phyloP scores from a whole-genome alignment of 371 early-diverging fungal species.

The Mitosporidium daphniae region DNA sequence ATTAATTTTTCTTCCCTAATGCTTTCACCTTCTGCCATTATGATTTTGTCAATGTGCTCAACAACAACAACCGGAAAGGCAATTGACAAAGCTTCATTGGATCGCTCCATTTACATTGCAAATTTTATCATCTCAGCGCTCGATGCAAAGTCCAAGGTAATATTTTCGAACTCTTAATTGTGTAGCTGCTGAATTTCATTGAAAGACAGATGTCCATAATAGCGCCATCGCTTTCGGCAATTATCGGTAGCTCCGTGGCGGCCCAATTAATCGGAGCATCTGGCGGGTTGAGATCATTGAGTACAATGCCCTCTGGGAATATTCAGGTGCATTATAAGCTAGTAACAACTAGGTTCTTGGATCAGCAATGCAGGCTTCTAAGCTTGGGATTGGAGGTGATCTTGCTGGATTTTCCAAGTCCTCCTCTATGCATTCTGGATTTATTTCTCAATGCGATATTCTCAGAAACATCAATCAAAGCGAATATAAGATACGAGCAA shows the following conservation, averaged over 20 bases:
- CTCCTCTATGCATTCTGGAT: constrained; percentile 30
- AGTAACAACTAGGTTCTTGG: constrained; percentile 8
- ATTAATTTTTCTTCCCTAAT: no score
- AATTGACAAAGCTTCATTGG: no score
- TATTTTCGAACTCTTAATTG: neutral
- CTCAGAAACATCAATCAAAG: constrained; percentile 21
- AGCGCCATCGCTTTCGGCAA: constrained; percentile 57
- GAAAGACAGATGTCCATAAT: constrained; percentile 55
- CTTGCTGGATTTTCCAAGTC: constrained; percentile 34
- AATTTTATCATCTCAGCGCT: no score
- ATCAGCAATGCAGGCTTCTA: constrained; percentile 15
- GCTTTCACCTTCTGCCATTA: no score
- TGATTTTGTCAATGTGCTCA: no score
- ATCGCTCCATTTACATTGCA: no score
- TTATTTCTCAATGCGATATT: constrained; percentile 27
- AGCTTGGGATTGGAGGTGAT: no score
- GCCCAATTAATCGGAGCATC: constrained; percentile 58
- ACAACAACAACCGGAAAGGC: no score
- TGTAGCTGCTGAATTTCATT: constrained; percentile 37
- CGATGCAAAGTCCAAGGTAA: no score
- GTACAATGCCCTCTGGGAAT: constrained; percentile 62
- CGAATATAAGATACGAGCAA: constrained; percentile 32
- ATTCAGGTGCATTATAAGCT: constrained; percentile 19
- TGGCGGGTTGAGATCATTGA: constrained; percentile 42
- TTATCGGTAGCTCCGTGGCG: constrained; percentile 46